These are phyloP conservation scores for Yamadazyma oceani DNA, from an alignment of 1,139 yeast species.

Conservation along the genomic window DNA sequence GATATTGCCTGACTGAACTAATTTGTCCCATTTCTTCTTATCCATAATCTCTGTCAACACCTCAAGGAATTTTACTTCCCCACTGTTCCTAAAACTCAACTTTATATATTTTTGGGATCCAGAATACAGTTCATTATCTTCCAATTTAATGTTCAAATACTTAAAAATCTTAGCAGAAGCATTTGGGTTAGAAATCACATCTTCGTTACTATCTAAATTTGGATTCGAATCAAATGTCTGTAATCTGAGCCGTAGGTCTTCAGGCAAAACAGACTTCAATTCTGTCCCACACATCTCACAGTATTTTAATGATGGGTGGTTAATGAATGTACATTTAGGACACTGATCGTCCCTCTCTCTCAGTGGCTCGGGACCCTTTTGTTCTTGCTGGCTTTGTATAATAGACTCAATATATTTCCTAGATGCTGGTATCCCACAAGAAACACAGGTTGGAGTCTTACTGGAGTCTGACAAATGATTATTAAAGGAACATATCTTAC, in stretches of 20 bases:
- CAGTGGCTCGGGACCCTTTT: neutral
- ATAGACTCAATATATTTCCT: constrained; percentile 13
- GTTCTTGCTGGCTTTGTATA: constrained; percentile 2
- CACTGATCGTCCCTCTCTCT: constrained; percentile 52
- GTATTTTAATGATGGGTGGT: constrained; percentile 71
- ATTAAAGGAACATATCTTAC: constrained; percentile 78
- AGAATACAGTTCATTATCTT: constrained; percentile 34
- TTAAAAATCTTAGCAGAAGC: constrained; percentile 5
- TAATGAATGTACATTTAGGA: constrained; percentile 79
- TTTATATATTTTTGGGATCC: constrained; percentile 44
- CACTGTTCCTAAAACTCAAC: constrained; percentile 63
- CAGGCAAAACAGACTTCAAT: constrained; percentile 29
- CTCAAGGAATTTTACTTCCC: constrained; percentile 48
- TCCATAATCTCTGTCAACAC: constrained; percentile 45
- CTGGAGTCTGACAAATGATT: constrained; percentile 48
- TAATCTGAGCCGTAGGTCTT: constrained; percentile 11
- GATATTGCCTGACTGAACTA: constrained; percentile 36
- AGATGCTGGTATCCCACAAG: constrained; percentile 66
- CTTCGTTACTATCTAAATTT: too few species aligned
- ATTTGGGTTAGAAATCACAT: too few species aligned
- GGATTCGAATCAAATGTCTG: neutral
- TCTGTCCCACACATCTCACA: constrained; percentile 89
- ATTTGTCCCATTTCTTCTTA: constrained; percentile 45
- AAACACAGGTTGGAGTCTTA: constrained; percentile 58
- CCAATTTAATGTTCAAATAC: constrained; percentile 27